Conservation (phyloP, 805 yeast genomes). For the Ogataea trehalophila region DNA sequence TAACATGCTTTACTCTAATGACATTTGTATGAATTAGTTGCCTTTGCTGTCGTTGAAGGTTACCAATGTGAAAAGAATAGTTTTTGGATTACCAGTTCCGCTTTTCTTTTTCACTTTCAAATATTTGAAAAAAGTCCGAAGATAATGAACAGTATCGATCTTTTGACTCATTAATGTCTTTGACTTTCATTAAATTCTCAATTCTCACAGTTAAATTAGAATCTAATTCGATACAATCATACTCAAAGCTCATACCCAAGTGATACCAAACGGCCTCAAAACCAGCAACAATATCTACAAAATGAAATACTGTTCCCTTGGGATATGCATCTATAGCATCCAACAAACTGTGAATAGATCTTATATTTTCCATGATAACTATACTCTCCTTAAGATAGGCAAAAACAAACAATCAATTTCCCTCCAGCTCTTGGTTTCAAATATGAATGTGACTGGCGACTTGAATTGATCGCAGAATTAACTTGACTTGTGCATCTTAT, state of each 20-base stretch:
- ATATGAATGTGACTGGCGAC: neutral
- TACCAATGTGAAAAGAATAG: neutral
- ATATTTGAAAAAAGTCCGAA: neutral
- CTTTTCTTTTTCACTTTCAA: neutral
- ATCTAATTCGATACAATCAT: conserved; percentile 3
- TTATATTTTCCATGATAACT: conserved; percentile 10
- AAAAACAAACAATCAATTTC: conserved; percentile 7
- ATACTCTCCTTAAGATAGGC: conserved; percentile 9
- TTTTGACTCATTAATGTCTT: conserved; percentile 3
- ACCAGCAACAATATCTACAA: conserved; percentile 10
- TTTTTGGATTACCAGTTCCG: neutral
- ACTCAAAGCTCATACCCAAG: conserved; percentile 1
- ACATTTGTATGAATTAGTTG: neutral
- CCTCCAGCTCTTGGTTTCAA: neutral
- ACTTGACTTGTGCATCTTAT: conserved; percentile 10
- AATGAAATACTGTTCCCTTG: conserved; percentile 9
- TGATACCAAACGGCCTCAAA: conserved; percentile 20
- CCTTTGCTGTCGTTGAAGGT: neutral
- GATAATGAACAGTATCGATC: conserved; percentile 1
- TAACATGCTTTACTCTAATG: conserved; percentile 7
- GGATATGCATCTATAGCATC: conserved; percentile 11
- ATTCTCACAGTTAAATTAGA: neutral
- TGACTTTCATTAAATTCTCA: neutral
- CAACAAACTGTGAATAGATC: conserved; percentile 8
- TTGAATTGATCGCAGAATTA: conserved; percentile 2